A percentile compares a stretch with the other conserved stretches of the same genome.
These are phyloP conservation scores for Phaeosphaeria sp. DNA, from an alignment of 2,329 filamentous ascomycete species.

Conservation along the genomic window DNA sequence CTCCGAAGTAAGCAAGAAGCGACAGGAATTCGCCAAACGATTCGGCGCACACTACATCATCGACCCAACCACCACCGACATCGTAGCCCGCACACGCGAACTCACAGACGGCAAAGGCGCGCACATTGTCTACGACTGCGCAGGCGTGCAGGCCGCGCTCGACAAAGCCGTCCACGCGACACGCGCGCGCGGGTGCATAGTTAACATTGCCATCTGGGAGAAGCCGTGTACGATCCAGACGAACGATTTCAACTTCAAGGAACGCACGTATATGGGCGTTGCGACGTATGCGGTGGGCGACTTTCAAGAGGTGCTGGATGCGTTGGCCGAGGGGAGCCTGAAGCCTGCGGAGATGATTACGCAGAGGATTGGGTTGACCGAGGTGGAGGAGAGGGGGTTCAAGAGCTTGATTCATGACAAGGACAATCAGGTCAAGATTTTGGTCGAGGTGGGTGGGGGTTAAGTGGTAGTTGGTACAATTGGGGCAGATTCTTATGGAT, in stretches of 20 bases:
- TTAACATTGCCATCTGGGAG: slow-evolving; percentile 65
- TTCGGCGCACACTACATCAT: slow-evolving; percentile 62
- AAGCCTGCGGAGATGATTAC: slow-evolving; percentile 57
- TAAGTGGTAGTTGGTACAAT: neutral
- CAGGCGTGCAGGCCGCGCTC: slow-evolving; percentile 60
- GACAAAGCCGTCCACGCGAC: slow-evolving; percentile 58
- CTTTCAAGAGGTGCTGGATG: slow-evolving; percentile 55
- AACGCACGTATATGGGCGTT: slow-evolving; percentile 60
- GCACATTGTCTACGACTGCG: slow-evolving; percentile 60
- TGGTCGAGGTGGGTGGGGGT: slow-evolving; percentile 50
- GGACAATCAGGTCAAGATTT: slow-evolving; percentile 58
- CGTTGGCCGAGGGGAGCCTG: slow-evolving; percentile 54
- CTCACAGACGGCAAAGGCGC: slow-evolving; percentile 55
- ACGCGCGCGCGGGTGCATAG: slow-evolving; percentile 58
- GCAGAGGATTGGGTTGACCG: slow-evolving; percentile 53
- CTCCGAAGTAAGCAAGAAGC: slow-evolving; percentile 56
- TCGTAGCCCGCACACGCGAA: slow-evolving; percentile 52
- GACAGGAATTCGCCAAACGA: slow-evolving; percentile 57
- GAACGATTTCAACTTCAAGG: slow-evolving; percentile 61
- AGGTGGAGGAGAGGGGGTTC: slow-evolving; percentile 57
- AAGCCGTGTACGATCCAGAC: slow-evolving; percentile 57
- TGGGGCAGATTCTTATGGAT: too few species aligned
- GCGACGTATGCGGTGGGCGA: slow-evolving; percentile 61
- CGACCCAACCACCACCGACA: slow-evolving; percentile 58
- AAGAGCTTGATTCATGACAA: slow-evolving; percentile 56